A percentile compares a stretch with the other conserved stretches of the same genome.
Evolutionary conservation across 2,329 filamentous ascomycete species (phyloP).

Genomic region (Chrysoporthe puriensis): DNA sequence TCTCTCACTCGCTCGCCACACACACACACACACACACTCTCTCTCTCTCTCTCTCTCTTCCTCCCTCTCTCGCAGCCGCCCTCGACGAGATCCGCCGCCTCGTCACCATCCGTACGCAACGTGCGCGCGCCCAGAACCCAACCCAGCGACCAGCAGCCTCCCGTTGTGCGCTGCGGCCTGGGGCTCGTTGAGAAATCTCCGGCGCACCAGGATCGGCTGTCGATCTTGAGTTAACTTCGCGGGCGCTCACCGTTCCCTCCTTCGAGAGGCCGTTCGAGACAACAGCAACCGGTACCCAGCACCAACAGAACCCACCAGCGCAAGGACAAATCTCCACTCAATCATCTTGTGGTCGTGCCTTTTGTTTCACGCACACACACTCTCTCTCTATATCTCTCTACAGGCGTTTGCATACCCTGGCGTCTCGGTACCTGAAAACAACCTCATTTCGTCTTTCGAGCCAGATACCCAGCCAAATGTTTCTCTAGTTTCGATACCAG

Average conservation of each 20-base stretch:
- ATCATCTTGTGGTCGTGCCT: conserved; percentile 27
- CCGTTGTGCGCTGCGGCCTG: conserved; percentile 12
- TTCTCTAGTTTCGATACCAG: conserved; percentile 26
- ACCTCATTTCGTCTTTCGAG: conserved; percentile 29
- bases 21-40: too few species aligned
- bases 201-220: conserved; percentile 1
- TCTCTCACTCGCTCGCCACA: too few species aligned
- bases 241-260: not conserved
- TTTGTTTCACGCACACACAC: conserved; percentile 30
- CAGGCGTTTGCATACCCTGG: conserved; percentile 32
- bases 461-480: conserved; percentile 35
- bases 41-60: not conserved
- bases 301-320: not conserved
- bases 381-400: conserved; percentile 30
- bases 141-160: not conserved
- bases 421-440: conserved; percentile 34
- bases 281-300: too few species aligned
- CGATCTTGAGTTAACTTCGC: conserved; percentile 13
- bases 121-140: too few species aligned
- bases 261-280: not conserved
- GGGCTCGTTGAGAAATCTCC: conserved; percentile 4
- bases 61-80: not conserved
- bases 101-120: not conserved
- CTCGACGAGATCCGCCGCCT: not conserved
- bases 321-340: conserved; percentile 39